Evolutionary conservation across 768 basidiomycete species (phyloP).

Genomic region (Pleurotus pulmonarius): DNA sequence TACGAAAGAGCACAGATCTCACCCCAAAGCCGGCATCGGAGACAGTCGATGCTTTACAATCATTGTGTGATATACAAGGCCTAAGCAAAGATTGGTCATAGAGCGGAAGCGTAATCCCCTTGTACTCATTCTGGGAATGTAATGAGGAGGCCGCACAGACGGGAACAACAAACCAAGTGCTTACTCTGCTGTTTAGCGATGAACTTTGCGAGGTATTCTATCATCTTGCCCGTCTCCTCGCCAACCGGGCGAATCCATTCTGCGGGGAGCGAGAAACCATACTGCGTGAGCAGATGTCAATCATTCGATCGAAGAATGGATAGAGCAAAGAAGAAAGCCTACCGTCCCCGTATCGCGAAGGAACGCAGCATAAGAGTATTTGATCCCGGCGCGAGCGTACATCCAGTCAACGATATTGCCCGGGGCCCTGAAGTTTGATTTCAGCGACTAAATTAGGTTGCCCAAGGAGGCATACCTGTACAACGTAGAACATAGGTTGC

Average conservation of each 20-base stretch:
- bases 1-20: too few species aligned
- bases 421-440: constrained; percentile 34
- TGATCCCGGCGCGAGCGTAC: constrained; percentile 51
- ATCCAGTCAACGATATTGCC: constrained; percentile 70
- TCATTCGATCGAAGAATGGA: background rate
- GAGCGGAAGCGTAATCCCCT: too few species aligned
- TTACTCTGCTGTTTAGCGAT: constrained; percentile 35
- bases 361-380: constrained; percentile 63
- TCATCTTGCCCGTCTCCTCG: constrained; percentile 66
- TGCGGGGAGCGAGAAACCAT: constrained; percentile 73
- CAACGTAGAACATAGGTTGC: constrained; percentile 39
- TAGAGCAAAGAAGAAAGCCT: constrained; percentile 19
- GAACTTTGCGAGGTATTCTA: constrained; percentile 67
- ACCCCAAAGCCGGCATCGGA: too few species aligned
- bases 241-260: constrained; percentile 75
- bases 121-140: too few species aligned
- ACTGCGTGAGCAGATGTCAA: constrained; percentile 33
- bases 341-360: constrained; percentile 71
- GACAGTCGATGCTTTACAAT: too few species aligned
- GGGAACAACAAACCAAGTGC: background rate
- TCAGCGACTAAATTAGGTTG: constrained; percentile 2
- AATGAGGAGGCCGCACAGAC: too few species aligned
- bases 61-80: too few species aligned
- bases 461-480: constrained; percentile 29
- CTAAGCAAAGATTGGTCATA: too few species aligned